Evolutionary conservation across 345 rosid species (phyloP).

Genomic region (Pistacia atlantica): DNA sequence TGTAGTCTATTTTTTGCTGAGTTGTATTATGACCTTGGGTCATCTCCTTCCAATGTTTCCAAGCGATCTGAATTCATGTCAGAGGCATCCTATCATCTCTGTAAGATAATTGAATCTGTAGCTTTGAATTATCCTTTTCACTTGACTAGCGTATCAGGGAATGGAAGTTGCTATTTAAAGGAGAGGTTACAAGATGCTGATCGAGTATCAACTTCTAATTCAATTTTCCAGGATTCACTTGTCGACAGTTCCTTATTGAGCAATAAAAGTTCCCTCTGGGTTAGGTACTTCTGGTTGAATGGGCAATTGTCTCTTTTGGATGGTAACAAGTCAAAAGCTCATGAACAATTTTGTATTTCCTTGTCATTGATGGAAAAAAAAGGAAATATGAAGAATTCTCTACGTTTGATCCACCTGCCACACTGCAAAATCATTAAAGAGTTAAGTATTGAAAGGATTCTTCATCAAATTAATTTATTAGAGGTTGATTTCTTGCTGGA

Average conservation of each 20-base stretch:
- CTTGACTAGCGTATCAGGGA: slow-evolving; percentile 34
- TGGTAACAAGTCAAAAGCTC: slow-evolving; percentile 78
- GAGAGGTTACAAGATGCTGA: slow-evolving; percentile 40
- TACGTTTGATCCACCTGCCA: slow-evolving; percentile 48
- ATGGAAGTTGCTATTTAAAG: slow-evolving; percentile 35
- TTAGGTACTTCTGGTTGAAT: slow-evolving; percentile 88
- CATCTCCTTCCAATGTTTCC: slow-evolving; percentile 48
- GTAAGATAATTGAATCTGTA: slow-evolving; percentile 88
- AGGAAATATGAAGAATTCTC: slow-evolving; percentile 39
- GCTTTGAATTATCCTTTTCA: slow-evolving; percentile 61
- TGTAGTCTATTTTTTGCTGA: slow-evolving; percentile 95
- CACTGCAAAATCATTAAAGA: slow-evolving; percentile 68
- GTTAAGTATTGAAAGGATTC: slow-evolving; percentile 59
- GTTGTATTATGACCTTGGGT: slow-evolving; percentile 74
- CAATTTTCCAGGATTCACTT: slow-evolving; percentile 30
- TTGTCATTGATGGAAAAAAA: slow-evolving; percentile 61
- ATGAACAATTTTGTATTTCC: slow-evolving; percentile 60
- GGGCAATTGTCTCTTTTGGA: slow-evolving; percentile 79
- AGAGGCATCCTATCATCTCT: slow-evolving; percentile 83
- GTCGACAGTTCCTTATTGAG: slow-evolving; percentile 32
- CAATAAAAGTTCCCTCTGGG: slow-evolving; percentile 69
- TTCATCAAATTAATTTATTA: slow-evolving; percentile 74
- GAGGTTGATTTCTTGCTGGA: slow-evolving; percentile 75
- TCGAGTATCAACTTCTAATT: slow-evolving; percentile 23
- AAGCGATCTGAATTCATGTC: slow-evolving; percentile 56